Conservation (phyloP, 208 protist genomes). For the Trypanosoma caninum region DNA sequence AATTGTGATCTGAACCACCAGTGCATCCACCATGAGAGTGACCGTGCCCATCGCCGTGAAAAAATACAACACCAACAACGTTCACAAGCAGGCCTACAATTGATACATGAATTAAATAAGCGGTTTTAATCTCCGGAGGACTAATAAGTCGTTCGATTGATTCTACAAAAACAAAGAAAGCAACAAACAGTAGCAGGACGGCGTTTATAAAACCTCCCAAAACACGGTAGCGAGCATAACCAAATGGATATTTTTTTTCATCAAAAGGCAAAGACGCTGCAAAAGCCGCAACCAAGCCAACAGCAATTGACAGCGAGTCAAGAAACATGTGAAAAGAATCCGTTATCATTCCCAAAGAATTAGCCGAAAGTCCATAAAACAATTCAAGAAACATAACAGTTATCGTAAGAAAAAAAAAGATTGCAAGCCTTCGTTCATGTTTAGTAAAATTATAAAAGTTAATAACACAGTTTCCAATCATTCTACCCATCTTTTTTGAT, state of each 20-base stretch:
- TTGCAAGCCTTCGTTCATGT: slow-evolving; percentile 49
- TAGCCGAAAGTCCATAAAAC: slow-evolving; percentile 64
- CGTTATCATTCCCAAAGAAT: slow-evolving; percentile 91
- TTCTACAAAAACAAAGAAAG: slow-evolving; percentile 75
- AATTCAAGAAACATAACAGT: slow-evolving; percentile 84
- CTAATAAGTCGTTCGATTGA: slow-evolving; percentile 72
- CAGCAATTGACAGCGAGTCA: slow-evolving; percentile 93
- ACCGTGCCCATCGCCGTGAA: slow-evolving; percentile 69
- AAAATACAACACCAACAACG: slow-evolving; percentile 78
- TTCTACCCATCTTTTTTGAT: background rate
- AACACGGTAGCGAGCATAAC: slow-evolving; percentile 79
- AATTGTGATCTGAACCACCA: slow-evolving; percentile 63
- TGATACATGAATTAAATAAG: slow-evolving; percentile 78
- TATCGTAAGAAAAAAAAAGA: slow-evolving; percentile 75
- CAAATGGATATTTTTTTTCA: slow-evolving; percentile 79
- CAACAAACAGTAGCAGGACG: slow-evolving; percentile 77
- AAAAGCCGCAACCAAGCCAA: slow-evolving; percentile 91
- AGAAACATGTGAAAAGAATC: slow-evolving; percentile 98
- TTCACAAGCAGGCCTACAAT: slow-evolving; percentile 84
- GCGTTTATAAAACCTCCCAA: slow-evolving; percentile 88
- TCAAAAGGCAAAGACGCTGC: slow-evolving; percentile 85
- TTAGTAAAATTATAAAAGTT: slow-evolving; percentile 19
- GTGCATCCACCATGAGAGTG: slow-evolving; percentile 38
- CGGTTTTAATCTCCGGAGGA: slow-evolving; percentile 68
- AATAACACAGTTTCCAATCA: slow-evolving; percentile 9